phyloP scores from a whole-genome alignment of 768 basidiomycete genomes.

The Leccinellum albellum region DNA sequence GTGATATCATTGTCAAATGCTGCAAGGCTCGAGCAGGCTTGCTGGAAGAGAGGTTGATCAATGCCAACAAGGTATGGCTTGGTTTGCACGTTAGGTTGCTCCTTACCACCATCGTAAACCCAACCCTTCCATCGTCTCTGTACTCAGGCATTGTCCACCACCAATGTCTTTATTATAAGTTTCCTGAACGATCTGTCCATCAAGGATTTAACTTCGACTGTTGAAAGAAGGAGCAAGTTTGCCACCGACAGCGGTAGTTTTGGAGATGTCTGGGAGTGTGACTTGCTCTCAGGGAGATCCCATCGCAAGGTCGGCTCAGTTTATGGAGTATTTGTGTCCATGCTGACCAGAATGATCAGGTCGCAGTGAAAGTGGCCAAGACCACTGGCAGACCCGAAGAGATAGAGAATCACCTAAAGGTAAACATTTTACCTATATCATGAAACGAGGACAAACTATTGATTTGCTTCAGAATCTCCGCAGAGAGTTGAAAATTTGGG shows the following conservation, averaged over 20 bases:
- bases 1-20: no score
- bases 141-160: no score
- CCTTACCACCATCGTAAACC: no score
- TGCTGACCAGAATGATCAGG: constrained; percentile 3
- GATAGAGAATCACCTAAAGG: constrained; percentile 9
- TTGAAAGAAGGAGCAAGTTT: constrained; percentile 5
- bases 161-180: constrained; percentile 5
- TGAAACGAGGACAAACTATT: background rate
- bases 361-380: constrained; percentile 22
- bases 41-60: no score
- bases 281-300: constrained; percentile 7
- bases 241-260: constrained; percentile 11
- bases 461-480: constrained; percentile 19
- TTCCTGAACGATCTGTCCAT: constrained; percentile 6
- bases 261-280: constrained; percentile 25
- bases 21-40: no score
- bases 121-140: no score
- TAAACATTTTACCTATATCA: background rate
- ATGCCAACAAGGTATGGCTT: no score
- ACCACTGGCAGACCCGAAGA: background rate
- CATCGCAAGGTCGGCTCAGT: constrained; percentile 3
- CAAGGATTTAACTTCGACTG: background rate
- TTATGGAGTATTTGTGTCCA: background rate
- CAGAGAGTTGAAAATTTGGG: constrained; percentile 27
- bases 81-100: no score